phyloP scores from a whole-genome alignment of 331 rosid species.

The Malus hybrid region DNA sequence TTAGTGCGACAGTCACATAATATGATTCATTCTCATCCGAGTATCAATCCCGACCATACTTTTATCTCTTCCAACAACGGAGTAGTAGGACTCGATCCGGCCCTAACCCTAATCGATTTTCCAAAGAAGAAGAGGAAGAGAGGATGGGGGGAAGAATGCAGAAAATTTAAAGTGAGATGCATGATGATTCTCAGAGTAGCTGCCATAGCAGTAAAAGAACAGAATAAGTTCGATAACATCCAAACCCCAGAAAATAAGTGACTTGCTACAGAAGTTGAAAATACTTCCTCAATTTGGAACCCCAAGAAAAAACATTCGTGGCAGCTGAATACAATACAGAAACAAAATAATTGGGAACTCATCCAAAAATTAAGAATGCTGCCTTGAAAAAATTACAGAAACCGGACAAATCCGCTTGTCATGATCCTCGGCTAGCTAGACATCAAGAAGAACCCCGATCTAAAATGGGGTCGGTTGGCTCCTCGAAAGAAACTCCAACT shows the following conservation, averaged over 20 bases:
- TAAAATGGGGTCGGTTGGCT: slow-evolving; percentile 41
- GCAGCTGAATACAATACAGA: slow-evolving; percentile 13
- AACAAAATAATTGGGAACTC: slow-evolving; percentile 23
- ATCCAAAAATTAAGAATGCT: slow-evolving; percentile 21
- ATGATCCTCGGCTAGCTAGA: slow-evolving; percentile 17
- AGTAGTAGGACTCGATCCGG: no score
- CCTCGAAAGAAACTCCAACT: slow-evolving; percentile 14
- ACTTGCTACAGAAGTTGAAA: background rate
- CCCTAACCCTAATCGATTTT: no score
- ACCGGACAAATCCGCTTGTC: slow-evolving; percentile 25
- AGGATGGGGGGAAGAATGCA: no score
- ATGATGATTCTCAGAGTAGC: background rate
- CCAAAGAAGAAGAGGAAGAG: no score
- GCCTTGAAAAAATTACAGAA: slow-evolving; percentile 21
- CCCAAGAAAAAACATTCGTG: slow-evolving; percentile 17
- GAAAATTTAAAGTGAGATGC: no score
- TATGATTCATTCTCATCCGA: no score
- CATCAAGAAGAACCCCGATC: slow-evolving; percentile 33
- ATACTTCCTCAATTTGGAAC: slow-evolving; percentile 3
- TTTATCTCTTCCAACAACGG: no score
- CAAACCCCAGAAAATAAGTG: background rate
- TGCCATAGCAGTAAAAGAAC: background rate
- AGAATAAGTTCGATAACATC: background rate
- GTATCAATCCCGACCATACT: no score
- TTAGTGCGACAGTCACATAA: no score